Base-by-base conservation (phyloP, 805 yeast genomes). In the Saccharomycopsis malanga region DNA sequence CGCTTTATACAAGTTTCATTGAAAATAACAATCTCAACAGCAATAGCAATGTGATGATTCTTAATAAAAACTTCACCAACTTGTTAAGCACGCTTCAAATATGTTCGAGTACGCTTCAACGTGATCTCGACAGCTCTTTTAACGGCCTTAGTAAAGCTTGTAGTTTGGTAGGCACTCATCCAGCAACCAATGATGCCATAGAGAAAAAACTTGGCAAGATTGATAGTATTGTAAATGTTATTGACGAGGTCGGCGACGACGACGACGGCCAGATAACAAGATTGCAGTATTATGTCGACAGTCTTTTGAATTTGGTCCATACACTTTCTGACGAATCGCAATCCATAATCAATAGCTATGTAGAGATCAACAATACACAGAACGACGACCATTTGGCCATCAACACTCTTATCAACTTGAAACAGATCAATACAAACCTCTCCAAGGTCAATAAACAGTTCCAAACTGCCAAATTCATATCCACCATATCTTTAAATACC, bases 391-490 rank as follows among this genome's bases (percentile, higher is more conserved):
- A 45, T 34, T n/a, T 30, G 10, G 45, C 45, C n/a, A 40, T 50
- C 5, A 35, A 44, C 2, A 40, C 42, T 10, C 38, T 50, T 37
- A 40, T 47, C 17, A 21, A 39, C 3, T 29, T 48, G 32, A 48
- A 42, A 29, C 17, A 37, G 29, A 34, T 45, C 17, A 25, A 39
- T 17, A 24, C 34, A 9, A 44, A 36, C 4, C 36, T 51, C n/a
- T 15, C 17, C 6, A 32, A 32, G 18, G 53, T 51, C 5, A 29
- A 17, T 2, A 38, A 42, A 10, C 22, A 48, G n/a, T 51, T 51
- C 30, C 48, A 51, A 30, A 51, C 54, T 14, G 47, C 53, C 6
- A 48, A 45, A 38, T 51, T 51, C 17, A 48, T 51, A n/a, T 21
- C 49, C 30, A 44, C 49, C 4, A 47, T 51, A 22, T 45, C 48